phyloP scores from a whole-genome alignment of 1,139 yeast species.

The Sugiyamaella castrensis region DNA sequence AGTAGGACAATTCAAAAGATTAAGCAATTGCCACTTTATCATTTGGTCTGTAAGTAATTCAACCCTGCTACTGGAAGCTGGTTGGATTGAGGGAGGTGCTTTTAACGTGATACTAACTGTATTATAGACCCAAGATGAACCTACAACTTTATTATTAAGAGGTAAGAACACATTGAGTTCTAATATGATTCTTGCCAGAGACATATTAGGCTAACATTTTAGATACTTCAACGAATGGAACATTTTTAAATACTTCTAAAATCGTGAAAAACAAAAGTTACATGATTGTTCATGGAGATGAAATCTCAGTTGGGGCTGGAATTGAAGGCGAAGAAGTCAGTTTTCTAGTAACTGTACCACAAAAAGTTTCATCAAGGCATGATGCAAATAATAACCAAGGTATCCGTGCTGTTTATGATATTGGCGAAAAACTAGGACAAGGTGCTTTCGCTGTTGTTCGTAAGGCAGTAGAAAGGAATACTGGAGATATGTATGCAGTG shows the following conservation, averaged over 20 bases:
- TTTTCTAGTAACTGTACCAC: slow-evolving; percentile 62
- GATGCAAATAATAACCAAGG: slow-evolving; percentile 27
- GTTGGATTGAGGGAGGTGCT: not conserved
- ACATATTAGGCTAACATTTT: slow-evolving; percentile 17
- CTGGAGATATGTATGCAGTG: slow-evolving; percentile 85
- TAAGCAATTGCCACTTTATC: slow-evolving; percentile 77
- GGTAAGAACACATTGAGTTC: not conserved
- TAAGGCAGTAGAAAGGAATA: slow-evolving; percentile 78
- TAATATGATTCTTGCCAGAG: not conserved
- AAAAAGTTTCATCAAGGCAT: slow-evolving; percentile 3
- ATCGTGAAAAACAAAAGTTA: slow-evolving; percentile 79
- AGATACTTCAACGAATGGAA: slow-evolving; percentile 70
- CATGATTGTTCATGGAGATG: slow-evolving; percentile 87
- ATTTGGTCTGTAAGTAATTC: slow-evolving; percentile 20
- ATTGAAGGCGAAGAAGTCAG: slow-evolving; percentile 71
- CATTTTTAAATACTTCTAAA: slow-evolving; percentile 71
- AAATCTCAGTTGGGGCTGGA: slow-evolving; percentile 86
- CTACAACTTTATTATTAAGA: slow-evolving; percentile 1
- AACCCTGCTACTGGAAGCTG: not conserved
- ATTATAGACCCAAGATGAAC: slow-evolving; percentile 1
- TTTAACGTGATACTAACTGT: not conserved
- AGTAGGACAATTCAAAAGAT: slow-evolving; percentile 61
- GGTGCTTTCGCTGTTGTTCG: slow-evolving; percentile 97
- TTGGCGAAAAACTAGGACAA: slow-evolving; percentile 82
- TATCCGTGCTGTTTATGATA: slow-evolving; percentile 69